A percentile compares a stretch with the other conserved stretches of the same genome.
Conservation (phyloP, 2,329 filamentous ascomycete genomes). For the Aspergillus unguis region DNA sequence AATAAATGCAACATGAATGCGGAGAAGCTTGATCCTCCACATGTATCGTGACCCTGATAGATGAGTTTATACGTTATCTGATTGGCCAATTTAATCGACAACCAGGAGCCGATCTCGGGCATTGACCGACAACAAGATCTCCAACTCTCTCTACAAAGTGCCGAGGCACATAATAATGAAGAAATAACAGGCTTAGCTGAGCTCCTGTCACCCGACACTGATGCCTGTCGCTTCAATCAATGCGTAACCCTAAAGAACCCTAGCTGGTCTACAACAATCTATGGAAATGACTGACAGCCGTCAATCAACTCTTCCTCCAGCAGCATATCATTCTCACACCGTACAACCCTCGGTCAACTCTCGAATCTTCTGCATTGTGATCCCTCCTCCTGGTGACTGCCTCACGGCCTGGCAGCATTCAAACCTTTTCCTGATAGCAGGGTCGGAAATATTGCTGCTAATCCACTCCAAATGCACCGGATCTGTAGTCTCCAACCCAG, state of each 20-base stretch:
- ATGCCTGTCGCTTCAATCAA: no score
- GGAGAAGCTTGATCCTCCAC: neutral
- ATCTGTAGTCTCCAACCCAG: slow-evolving; percentile 8
- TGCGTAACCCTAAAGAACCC: no score
- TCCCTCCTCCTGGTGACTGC: neutral
- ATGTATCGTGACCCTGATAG: neutral
- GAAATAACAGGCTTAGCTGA: no score
- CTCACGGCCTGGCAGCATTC: neutral
- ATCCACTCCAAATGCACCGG: slow-evolving; percentile 12
- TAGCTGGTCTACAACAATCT: no score
- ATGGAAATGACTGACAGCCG: no score
- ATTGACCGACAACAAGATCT: neutral
- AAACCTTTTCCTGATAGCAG: slow-evolving; percentile 4
- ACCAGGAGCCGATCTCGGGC: slow-evolving; percentile 2
- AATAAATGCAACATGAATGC: neutral
- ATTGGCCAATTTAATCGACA: slow-evolving; percentile 12
- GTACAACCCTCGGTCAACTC: neutral
- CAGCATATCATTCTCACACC: neutral
- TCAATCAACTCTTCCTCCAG: no score
- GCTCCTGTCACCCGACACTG: no score
- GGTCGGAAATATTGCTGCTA: slow-evolving; percentile 8
- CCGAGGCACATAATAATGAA: no score
- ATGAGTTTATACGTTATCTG: no score
- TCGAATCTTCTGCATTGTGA: slow-evolving; percentile 8
- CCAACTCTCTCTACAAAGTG: no score